These are phyloP conservation scores for Chaetomidium leptoderma DNA, from an alignment of 495 filamentous ascomycete species.

Conservation along the genomic window DNA sequence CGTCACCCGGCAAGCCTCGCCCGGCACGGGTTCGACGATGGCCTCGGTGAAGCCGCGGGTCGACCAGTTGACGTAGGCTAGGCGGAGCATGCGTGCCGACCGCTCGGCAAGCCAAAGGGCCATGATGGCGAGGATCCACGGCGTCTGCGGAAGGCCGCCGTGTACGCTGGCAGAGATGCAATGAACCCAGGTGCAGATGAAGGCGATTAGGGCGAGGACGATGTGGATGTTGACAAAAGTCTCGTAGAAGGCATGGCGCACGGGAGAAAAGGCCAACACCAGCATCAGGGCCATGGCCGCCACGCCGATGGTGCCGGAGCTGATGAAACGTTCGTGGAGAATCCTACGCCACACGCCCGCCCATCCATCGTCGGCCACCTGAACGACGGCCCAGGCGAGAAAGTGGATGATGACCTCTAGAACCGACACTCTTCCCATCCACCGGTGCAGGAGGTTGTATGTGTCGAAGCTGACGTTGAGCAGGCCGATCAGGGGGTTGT, in stretches of 20 bases:
- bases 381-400: slow-evolving; percentile 65
- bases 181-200: slow-evolving; percentile 69
- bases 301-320: slow-evolving; percentile 48
- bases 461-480: slow-evolving; percentile 92
- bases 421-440: slow-evolving; percentile 85
- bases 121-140: slow-evolving; percentile 64
- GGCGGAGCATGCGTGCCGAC: slow-evolving; percentile 58
- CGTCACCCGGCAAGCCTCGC: slow-evolving; percentile 78
- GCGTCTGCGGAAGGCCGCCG: slow-evolving; percentile 57
- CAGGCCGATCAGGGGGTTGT: slow-evolving; percentile 83
- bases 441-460: slow-evolving; percentile 90
- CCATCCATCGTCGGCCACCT: slow-evolving; percentile 65
- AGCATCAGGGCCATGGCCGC: slow-evolving; percentile 56
- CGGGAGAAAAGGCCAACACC: slow-evolving; percentile 61
- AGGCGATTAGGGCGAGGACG: slow-evolving; percentile 55
- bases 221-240: slow-evolving; percentile 85
- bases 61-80: slow-evolving; percentile 67
- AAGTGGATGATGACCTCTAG: slow-evolving; percentile 74
- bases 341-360: slow-evolving; percentile 48
- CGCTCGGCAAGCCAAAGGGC: slow-evolving; percentile 77
- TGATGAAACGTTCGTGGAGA: slow-evolving; percentile 52
- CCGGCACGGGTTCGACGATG: slow-evolving; percentile 69
- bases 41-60: slow-evolving; percentile 62
- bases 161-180: slow-evolving; percentile 39
- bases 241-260: slow-evolving; percentile 95